Evolutionary conservation across 2,329 filamentous ascomycete species (phyloP).

Genomic region (Shiraia sp.): DNA sequence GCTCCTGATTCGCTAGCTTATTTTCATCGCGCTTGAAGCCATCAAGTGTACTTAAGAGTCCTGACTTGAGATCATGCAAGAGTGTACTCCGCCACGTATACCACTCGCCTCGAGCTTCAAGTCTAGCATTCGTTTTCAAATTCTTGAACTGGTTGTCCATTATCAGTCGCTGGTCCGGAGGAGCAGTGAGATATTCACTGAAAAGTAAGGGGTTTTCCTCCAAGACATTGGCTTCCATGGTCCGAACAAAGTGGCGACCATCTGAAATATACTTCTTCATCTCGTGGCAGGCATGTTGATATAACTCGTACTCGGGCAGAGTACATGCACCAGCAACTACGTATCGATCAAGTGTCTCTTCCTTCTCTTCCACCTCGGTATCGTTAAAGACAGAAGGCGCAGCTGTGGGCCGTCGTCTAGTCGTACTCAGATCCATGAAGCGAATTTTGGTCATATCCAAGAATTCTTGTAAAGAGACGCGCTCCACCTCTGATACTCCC

Average conservation of each 20-base stretch:
- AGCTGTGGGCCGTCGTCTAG: conserved; percentile 85
- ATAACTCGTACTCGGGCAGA: conserved; percentile 89
- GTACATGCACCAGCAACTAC: conserved; percentile 90
- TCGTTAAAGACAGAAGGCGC: conserved; percentile 42
- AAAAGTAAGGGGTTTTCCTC: conserved; percentile 91
- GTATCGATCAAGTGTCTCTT: conserved; percentile 70
- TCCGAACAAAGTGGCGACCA: conserved; percentile 83
- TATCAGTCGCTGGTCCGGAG: conserved; percentile 77
- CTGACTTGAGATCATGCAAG: conserved; percentile 78
- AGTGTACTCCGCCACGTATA: conserved; percentile 97
- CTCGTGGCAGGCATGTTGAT: conserved; percentile 93
- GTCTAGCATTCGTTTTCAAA: conserved; percentile 86
- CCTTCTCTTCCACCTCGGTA: conserved; percentile 47
- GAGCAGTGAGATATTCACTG: conserved; percentile 84
- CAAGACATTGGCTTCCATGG: conserved; percentile 86
- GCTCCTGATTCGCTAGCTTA: conserved; percentile 68
- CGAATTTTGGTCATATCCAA: conserved; percentile 93
- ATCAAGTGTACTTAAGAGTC: conserved; percentile 72
- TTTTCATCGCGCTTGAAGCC: conserved; percentile 77
- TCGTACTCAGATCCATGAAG: conserved; percentile 98
- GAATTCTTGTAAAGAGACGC: conserved; percentile 87
- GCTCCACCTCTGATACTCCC: conserved; percentile 52
- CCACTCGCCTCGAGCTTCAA: conserved; percentile 95
- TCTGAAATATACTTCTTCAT: conserved; percentile 96
- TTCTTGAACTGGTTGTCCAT: conserved; percentile 99